phyloP scores from a whole-genome alignment of 495 filamentous ascomycete species.

The Umbilicaria muhlenbergii region DNA sequence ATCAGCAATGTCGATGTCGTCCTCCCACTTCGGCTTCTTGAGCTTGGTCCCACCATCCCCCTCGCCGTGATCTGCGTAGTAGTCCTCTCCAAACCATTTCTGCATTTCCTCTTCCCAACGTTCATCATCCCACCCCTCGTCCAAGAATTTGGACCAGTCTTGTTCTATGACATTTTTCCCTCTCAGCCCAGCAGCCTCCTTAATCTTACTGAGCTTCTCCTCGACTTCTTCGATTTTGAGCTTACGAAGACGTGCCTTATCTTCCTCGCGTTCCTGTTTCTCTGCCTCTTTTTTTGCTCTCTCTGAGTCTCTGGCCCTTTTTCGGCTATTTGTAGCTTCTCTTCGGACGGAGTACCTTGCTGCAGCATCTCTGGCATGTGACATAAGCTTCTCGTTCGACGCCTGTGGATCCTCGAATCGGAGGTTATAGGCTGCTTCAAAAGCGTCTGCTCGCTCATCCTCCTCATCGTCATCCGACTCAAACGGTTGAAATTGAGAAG shows the following conservation, averaged over 20 bases:
- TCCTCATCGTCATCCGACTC: slow-evolving; percentile 88
- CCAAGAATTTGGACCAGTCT: slow-evolving; percentile 68
- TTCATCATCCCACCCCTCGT: slow-evolving; percentile 71
- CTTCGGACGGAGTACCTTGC: slow-evolving; percentile 67
- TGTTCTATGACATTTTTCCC: slow-evolving; percentile 53
- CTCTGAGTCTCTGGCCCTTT: slow-evolving; percentile 62
- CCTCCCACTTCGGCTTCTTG: slow-evolving; percentile 91
- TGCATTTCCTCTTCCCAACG: slow-evolving; percentile 82
- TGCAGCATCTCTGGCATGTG: slow-evolving; percentile 74
- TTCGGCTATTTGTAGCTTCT: slow-evolving; percentile 60
- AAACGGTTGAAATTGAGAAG: slow-evolving; percentile 50
- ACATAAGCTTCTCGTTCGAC: slow-evolving; percentile 67
- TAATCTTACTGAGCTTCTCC: slow-evolving; percentile 65
- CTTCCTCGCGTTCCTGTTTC: slow-evolving; percentile 58
- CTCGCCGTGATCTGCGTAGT: slow-evolving; percentile 55
- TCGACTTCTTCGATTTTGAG: slow-evolving; percentile 81
- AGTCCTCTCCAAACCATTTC: slow-evolving; percentile 70
- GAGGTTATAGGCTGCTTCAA: slow-evolving; percentile 90
- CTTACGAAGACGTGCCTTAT: slow-evolving; percentile 68
- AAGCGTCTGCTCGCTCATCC: slow-evolving; percentile 63
- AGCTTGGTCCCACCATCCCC: slow-evolving; percentile 41
- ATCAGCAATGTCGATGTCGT: slow-evolving; percentile 93
- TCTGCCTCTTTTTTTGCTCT: slow-evolving; percentile 62
- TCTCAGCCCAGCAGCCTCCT: slow-evolving; percentile 66
- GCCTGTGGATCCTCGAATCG: slow-evolving; percentile 84